These are phyloP conservation scores for Blumeriella jaapii DNA, from an alignment of 2,329 filamentous ascomycete genomes.

Conservation along the genomic window DNA sequence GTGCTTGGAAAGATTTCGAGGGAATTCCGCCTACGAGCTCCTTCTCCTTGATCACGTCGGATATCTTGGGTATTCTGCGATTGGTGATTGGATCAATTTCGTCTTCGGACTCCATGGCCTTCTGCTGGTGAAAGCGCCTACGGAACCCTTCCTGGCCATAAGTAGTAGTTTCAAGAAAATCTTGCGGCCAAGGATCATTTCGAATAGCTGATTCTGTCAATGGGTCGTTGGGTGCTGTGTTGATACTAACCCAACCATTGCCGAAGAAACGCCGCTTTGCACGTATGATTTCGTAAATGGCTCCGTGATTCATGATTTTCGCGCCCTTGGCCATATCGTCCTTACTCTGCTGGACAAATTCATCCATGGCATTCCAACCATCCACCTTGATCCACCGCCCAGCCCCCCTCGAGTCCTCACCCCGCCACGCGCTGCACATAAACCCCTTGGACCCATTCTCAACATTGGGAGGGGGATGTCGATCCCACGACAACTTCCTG, in stretches of 20 bases:
- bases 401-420: constrained; percentile 21
- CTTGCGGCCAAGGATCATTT: background rate
- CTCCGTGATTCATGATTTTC: constrained; percentile 10
- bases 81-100: constrained; percentile 50
- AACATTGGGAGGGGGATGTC: constrained; percentile 28
- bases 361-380: constrained; percentile 13
- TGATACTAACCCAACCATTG: constrained; percentile 2
- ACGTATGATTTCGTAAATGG: constrained; percentile 7
- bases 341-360: constrained; percentile 11
- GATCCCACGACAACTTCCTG: constrained; percentile 37
- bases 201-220: background rate
- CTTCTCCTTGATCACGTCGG: background rate
- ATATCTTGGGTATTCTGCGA: constrained; percentile 32
- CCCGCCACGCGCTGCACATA: constrained; percentile 32
- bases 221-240: background rate
- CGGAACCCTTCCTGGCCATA: constrained; percentile 9
- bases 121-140: constrained; percentile 5
- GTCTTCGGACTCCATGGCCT: constrained; percentile 25
- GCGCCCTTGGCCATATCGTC: constrained; percentile 33
- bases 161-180: background rate
- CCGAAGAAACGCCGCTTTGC: constrained; percentile 4
- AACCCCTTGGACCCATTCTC: constrained; percentile 30
- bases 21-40: constrained; percentile 17
- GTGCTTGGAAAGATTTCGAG: constrained; percentile 27
- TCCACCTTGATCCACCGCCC: constrained; percentile 30